Conservation (phyloP, 768 basidiomycete species). For the Tricholoma terreum region DNA sequence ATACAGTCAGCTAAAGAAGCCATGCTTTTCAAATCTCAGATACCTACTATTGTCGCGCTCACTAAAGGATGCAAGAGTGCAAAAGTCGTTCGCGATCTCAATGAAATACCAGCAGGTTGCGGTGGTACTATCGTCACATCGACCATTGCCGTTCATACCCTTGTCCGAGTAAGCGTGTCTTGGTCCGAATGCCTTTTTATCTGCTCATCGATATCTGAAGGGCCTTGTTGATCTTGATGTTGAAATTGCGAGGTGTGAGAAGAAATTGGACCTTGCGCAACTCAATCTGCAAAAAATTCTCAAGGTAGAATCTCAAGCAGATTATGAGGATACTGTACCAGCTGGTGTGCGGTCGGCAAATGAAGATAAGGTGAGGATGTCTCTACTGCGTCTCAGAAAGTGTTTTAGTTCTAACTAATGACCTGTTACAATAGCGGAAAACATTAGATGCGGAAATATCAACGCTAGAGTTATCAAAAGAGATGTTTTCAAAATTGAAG, state of each 20-base stretch:
- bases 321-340: constrained; percentile 81
- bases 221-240: constrained; percentile 86
- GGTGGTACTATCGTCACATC: constrained; percentile 79
- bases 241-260: constrained; percentile 87
- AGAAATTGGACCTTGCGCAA: constrained; percentile 76
- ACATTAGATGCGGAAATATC: constrained; percentile 79
- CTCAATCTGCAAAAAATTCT: constrained; percentile 72
- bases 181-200: background rate
- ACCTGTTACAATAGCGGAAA: constrained; percentile 48
- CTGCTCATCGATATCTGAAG: constrained; percentile 35
- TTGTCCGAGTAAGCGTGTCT: constrained; percentile 66
- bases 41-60: constrained; percentile 71
- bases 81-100: constrained; percentile 57
- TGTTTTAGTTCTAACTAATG: constrained; percentile 1
- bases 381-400: background rate
- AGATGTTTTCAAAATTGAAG: constrained; percentile 72
- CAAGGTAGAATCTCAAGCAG: constrained; percentile 68
- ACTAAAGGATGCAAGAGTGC: constrained; percentile 86
- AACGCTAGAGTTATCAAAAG: constrained; percentile 65
- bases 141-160: constrained; percentile 73
- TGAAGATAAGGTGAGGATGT: constrained; percentile 70
- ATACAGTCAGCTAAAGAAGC: constrained; percentile 62
- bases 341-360: constrained; percentile 70
- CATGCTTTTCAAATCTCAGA: constrained; percentile 66
- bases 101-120: constrained; percentile 84